phyloP scores from a whole-genome alignment of 140 eudicot species.

The Senecio squalidus region DNA sequence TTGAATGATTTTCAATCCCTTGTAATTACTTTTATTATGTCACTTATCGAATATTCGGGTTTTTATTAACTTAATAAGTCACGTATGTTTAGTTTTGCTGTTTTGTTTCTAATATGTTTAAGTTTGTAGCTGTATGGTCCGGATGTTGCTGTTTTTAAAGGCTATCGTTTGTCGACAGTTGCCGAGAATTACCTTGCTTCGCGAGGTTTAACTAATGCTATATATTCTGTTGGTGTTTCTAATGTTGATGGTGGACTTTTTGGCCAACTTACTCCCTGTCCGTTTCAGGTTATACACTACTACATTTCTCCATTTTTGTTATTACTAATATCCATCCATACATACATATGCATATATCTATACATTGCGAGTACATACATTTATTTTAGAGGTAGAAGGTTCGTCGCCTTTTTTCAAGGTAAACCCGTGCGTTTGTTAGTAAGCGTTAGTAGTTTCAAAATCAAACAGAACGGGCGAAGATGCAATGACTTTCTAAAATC shows the following conservation, averaged over 20 bases:
- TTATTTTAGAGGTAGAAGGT: neutral
- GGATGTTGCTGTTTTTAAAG: constrained; percentile 72
- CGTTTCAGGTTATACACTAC: constrained; percentile 61
- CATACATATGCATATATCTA: neutral
- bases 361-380: neutral
- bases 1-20: constrained; percentile 53
- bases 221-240: constrained; percentile 55
- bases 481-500: neutral
- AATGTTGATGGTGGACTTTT: constrained; percentile 58
- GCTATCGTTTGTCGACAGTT: constrained; percentile 63
- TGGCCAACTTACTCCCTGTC: constrained; percentile 71
- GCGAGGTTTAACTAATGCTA: constrained; percentile 68
- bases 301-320: neutral
- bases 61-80: no score
- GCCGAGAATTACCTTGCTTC: constrained; percentile 70
- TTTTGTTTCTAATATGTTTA: no score
- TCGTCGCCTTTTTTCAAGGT: neutral
- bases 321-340: neutral
- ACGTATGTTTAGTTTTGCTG: no score
- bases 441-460: neutral
- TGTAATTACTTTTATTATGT: constrained; percentile 13
- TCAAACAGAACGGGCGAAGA: neutral
- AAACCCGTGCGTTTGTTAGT: neutral
- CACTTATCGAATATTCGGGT: neutral
- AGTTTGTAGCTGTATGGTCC: constrained; percentile 56